phyloP scores from a whole-genome alignment of 768 basidiomycete genomes.

The Grammothele lineata region DNA sequence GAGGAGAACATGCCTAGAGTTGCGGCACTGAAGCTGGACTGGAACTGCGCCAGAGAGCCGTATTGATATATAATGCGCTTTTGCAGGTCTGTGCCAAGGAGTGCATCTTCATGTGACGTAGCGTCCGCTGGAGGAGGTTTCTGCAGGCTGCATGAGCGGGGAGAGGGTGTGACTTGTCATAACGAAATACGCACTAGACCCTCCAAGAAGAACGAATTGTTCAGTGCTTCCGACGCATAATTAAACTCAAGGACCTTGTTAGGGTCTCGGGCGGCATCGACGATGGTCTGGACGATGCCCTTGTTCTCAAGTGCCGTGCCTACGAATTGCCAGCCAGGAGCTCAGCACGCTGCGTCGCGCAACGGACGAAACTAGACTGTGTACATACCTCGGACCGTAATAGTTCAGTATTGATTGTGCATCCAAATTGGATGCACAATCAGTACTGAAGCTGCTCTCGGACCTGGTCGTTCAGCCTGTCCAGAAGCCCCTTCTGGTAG shows the following conservation, averaged over 20 bases:
- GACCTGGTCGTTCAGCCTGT: slow-evolving; percentile 71
- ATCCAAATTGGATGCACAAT: no score
- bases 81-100: slow-evolving; percentile 35
- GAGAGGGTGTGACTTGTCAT: no score
- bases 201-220: slow-evolving; percentile 93
- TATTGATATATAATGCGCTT: slow-evolving; percentile 45
- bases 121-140: slow-evolving; percentile 34
- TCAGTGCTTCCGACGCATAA: slow-evolving; percentile 87
- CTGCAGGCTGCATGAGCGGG: slow-evolving; percentile 24
- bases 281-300: slow-evolving; percentile 67
- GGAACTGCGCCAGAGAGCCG: slow-evolving; percentile 62
- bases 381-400: no score
- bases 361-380: no score
- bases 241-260: slow-evolving; percentile 73
- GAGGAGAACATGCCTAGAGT: slow-evolving; percentile 73
- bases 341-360: no score
- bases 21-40: slow-evolving; percentile 72
- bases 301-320: slow-evolving; percentile 40
- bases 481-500: slow-evolving; percentile 81
- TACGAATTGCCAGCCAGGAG: slow-evolving; percentile 7
- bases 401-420: no score
- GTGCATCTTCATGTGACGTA: slow-evolving; percentile 27
- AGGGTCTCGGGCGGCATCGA: slow-evolving; percentile 56
- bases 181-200: slow-evolving; percentile 58
- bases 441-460: slow-evolving; percentile 35